Base-by-base conservation (phyloP, 768 basidiomycete genomes). In the Mycena venus region DNA sequence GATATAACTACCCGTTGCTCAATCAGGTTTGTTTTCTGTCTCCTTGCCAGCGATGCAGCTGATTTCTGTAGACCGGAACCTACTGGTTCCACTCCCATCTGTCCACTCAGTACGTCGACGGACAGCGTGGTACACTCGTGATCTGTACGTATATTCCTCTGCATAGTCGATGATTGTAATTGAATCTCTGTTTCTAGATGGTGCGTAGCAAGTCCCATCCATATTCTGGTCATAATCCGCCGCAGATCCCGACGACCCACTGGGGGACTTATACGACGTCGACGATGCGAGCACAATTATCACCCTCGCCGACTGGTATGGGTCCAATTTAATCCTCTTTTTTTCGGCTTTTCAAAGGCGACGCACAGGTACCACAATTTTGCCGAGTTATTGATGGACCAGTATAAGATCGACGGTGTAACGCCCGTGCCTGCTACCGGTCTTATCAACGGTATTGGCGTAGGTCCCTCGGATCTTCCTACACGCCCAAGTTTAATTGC, bases 261-360 rank as follows among this genome's bases (percentile, higher is more conserved):
- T 79, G 5, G n/a, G 32, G 23, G 32, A 42, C 36, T 44, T 84
- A 2, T 84, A 83, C 64, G 84, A 85, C 47, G 62, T 81, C 7
- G 83, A 83, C 60, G 76, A 83, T 65, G 83, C 76, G 70, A 47
- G 53, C 32, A 81, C 81, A 19, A 72, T 88, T 40, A 84, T 86
- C 62, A 78, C 79, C 2, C 59, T 78, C 14, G 73, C 72, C 21
- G 68, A 53, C 19, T 77, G 77, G 79, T 25, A 49, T 51, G n/a
- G 17, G 5, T 38, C 4, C 19, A 25, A 14, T 4, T 47, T 1
- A 5, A 5, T 8, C 9, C 25, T 32, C 23, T 15, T 21, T 15
- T 65, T 14, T 29, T 4, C 11, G 31, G 29, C 6, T 44, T 27
- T 27, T 21, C n/a, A 8, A 8, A 9, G 8, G 23, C 14, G 23